These are phyloP conservation scores for Nemania sp. DNA, from an alignment of 2,329 filamentous ascomycete species.

Conservation along the genomic window DNA sequence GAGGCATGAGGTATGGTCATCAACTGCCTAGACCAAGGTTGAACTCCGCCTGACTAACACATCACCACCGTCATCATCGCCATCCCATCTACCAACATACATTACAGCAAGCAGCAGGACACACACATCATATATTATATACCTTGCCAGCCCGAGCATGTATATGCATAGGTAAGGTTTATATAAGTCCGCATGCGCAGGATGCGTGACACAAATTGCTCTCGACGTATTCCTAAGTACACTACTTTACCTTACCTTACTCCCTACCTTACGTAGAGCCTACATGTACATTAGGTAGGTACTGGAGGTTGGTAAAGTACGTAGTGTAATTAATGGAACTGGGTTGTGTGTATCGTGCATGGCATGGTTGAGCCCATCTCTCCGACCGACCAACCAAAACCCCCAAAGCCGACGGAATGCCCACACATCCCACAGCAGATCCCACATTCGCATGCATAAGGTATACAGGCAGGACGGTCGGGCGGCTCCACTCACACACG, in stretches of 20 bases:
- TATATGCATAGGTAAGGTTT: neutral
- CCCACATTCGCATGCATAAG: conserved; percentile 23
- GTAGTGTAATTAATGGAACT: too few relatives aligned
- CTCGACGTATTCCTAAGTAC: neutral
- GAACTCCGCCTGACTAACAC: neutral
- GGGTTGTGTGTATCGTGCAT: neutral
- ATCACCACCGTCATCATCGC: neutral
- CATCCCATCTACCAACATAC: neutral
- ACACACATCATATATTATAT: too few relatives aligned
- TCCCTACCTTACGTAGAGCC: too few relatives aligned
- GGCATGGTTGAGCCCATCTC: conserved; percentile 18
- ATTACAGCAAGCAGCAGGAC: too few relatives aligned
- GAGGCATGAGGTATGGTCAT: neutral
- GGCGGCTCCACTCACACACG: conserved; percentile 27
- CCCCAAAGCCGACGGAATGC: conserved; percentile 15
- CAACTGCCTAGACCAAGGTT: neutral
- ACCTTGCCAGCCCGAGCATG: neutral
- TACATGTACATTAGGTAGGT: too few relatives aligned
- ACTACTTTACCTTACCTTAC: too few relatives aligned
- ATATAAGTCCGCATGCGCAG: neutral
- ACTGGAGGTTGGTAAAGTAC: too few relatives aligned
- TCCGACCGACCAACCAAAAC: conserved; percentile 11
- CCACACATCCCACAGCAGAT: conserved; percentile 29
- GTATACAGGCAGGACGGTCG: conserved; percentile 22
- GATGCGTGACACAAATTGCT: conserved; percentile 20